Base-by-base conservation (phyloP, 1,139 yeast species). In the Starmera stellimalicola region DNA sequence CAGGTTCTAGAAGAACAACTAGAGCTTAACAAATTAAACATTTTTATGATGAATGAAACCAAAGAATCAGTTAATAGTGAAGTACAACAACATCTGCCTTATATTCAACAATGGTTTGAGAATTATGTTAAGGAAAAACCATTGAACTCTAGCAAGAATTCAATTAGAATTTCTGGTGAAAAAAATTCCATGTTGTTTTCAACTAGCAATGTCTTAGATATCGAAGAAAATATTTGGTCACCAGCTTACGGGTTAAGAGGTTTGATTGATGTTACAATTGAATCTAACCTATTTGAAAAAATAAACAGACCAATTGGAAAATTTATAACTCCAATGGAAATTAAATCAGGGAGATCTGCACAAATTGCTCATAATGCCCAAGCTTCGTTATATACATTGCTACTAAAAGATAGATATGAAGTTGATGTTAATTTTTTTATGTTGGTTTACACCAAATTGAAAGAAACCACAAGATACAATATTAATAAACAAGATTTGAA, bases 171-270 rank as follows among this genome's bases (percentile, higher is more conserved):
- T 7, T 63, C 66, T 2, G 67, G 73, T 0, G 57, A 63, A 10
- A 52, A 57, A 26, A 57, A 60, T 30, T 57, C 60, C 15, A 57
- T 70, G 1, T 54, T 57, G 25, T 65, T 76, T 45, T 62, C 80
- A 0, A 76, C 80, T 1, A 65, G 71, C 11, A 75, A 79, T 35
- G 72, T 85, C 5, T 60, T 85, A 27, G 95, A 84, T 51, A 73
- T 84, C 15, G 99, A 91, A 54, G 97, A 91, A 50, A 83, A 79
- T 45, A 77, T 91, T 16, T 78, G 94, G 84, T 84, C 96, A 0
- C 95, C 96, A 0, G 70, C 73, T 50, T 87, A 70, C 61, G 99
- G 99, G 0, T 58, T 93, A n/a, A 77, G 84, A 43, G 99, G 99
- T 1, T 73, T 79, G 48, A 74, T 88, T 12, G 99, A 91, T 58